Evolutionary conservation across 306 rosid genomes (phyloP).

Genomic region (Heteromeles arbutifolia): DNA sequence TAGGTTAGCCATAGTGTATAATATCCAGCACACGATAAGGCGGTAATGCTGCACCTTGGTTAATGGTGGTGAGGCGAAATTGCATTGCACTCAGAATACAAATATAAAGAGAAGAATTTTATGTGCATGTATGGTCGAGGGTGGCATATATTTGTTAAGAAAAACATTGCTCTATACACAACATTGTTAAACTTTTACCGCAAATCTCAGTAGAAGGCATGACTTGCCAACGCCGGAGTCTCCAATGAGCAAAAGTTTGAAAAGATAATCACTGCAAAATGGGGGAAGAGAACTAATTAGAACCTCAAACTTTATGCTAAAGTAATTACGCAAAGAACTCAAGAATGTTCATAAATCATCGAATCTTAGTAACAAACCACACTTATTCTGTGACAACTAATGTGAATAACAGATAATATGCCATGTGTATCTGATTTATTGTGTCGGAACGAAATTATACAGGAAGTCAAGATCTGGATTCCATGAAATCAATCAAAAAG

Average conservation of each 20-base stretch:
- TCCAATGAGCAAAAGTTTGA: slow-evolving; percentile 74
- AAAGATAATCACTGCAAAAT: slow-evolving; percentile 61
- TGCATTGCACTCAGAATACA: neutral
- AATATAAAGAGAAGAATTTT: neutral
- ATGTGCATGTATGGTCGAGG: neutral
- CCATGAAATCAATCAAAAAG: neutral
- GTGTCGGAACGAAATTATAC: neutral
- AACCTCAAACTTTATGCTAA: neutral
- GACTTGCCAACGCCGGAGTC: slow-evolving; percentile 86
- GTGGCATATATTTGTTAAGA: neutral
- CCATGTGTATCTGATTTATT: neutral
- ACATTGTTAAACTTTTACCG: slow-evolving; percentile 34
- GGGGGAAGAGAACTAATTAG: neutral
- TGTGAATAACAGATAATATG: neutral
- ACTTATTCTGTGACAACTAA: neutral
- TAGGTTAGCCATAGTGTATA: neutral
- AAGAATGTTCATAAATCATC: neutral
- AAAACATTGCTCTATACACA: neutral
- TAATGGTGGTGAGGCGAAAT: neutral
- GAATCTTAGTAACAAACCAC: neutral
- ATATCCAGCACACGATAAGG: neutral
- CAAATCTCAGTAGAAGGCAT: slow-evolving; percentile 77
- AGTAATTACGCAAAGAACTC: neutral
- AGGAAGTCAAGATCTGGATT: neutral
- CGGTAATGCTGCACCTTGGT: neutral